Evolutionary conservation across 1,139 yeast species (phyloP).

Genomic region (Saccharomyces hybrid): DNA sequence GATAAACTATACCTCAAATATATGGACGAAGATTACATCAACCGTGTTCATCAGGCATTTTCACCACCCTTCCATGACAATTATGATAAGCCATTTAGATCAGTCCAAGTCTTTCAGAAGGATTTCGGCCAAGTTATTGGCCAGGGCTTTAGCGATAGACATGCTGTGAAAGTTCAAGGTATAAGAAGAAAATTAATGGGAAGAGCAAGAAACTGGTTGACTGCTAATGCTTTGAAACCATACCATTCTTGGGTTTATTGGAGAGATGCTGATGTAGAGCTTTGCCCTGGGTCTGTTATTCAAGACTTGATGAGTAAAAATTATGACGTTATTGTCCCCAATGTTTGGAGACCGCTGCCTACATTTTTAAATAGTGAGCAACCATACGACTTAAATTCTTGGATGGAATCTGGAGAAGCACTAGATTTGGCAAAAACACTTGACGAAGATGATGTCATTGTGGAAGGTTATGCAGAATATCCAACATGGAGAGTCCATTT

Average conservation of each 20-base stretch:
- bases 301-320: slow-evolving; percentile 62
- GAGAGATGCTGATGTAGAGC: slow-evolving; percentile 68
- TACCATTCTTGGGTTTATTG: slow-evolving; percentile 74
- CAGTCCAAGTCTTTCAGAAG: slow-evolving; percentile 67
- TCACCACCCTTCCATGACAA: slow-evolving; percentile 56
- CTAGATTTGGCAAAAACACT: slow-evolving; percentile 66
- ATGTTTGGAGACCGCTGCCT: slow-evolving; percentile 88
- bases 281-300: slow-evolving; percentile 51
- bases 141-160: slow-evolving; percentile 84
- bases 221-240: slow-evolving; percentile 55
- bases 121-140: slow-evolving; percentile 82
- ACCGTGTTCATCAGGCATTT: slow-evolving; percentile 50
- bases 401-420: slow-evolving; percentile 86
- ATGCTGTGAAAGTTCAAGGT: slow-evolving; percentile 85
- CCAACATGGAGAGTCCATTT: slow-evolving; percentile 91
- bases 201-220: slow-evolving; percentile 63
- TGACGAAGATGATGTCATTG: slow-evolving; percentile 83
- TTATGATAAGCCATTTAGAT: slow-evolving; percentile 64
- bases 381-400: slow-evolving; percentile 83
- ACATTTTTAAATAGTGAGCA: slow-evolving; percentile 86
- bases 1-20: slow-evolving; percentile 57
- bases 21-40: slow-evolving; percentile 61
- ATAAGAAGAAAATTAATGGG: slow-evolving; percentile 69
- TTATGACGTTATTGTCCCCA: slow-evolving; percentile 66
- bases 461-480: slow-evolving; percentile 86